Conservation (phyloP, 1,284 basidiomycete genomes). For the Ganoderma meredithae region DNA sequence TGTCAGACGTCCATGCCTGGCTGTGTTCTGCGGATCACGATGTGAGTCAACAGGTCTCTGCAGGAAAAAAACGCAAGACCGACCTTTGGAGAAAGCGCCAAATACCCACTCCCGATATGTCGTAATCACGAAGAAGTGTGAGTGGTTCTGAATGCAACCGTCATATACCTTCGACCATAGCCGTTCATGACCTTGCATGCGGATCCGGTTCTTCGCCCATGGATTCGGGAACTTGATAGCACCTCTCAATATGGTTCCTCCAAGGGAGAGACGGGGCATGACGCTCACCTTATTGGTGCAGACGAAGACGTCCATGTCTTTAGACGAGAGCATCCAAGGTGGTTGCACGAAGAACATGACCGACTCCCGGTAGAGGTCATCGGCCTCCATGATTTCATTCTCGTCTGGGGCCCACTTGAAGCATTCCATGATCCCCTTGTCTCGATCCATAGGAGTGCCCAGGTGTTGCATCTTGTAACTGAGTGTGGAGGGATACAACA, state of each 20-base stretch:
- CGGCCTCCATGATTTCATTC: constrained; percentile 22
- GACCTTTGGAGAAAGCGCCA: constrained; percentile 70
- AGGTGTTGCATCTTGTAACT: constrained; percentile 21
- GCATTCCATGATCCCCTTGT: constrained; percentile 11
- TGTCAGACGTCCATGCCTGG: constrained; percentile 31
- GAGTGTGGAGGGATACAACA: constrained; percentile 50
- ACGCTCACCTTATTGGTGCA: constrained; percentile 52
- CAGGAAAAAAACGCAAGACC: constrained; percentile 22
- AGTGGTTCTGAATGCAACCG: constrained; percentile 57
- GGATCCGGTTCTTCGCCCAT: background rate
- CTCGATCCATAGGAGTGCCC: constrained; percentile 4
- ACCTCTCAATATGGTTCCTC: background rate
- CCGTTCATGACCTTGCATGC: constrained; percentile 1
- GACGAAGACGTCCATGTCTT: constrained; percentile 64
- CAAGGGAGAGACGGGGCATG: background rate
- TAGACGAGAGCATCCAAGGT: constrained; percentile 66
- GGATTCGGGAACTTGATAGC: constrained; percentile 3
- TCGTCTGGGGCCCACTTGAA: constrained; percentile 50
- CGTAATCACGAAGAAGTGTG: constrained; percentile 71
- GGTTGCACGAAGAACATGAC: constrained; percentile 66
- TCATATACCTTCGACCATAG: constrained; percentile 64
- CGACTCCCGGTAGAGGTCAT: constrained; percentile 42
- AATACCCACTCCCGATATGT: constrained; percentile 77
- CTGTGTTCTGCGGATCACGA: constrained; percentile 59
- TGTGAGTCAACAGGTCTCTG: constrained; percentile 1